phyloP scores from a whole-genome alignment of 163 green algal genomes.

The Scenedesmus sp. region DNA sequence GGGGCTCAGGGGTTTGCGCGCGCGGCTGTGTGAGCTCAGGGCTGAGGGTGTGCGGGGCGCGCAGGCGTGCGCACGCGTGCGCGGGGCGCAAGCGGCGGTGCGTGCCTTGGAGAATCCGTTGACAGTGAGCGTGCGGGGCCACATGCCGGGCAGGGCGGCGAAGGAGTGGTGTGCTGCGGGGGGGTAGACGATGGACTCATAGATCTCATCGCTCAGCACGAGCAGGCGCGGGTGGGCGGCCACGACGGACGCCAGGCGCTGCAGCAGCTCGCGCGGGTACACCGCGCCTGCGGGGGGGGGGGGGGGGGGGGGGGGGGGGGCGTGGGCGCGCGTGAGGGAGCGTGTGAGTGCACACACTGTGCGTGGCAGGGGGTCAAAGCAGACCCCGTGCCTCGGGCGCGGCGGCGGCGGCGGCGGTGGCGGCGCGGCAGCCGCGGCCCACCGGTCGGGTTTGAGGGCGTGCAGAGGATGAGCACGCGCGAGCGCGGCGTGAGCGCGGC shows the following conservation, averaged over 20 bases:
- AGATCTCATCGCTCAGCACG: slow-evolving; percentile 98
- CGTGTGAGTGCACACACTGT: too few relatives aligned
- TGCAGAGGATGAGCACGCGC: slow-evolving; percentile 96
- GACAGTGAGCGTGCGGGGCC: slow-evolving; percentile 94
- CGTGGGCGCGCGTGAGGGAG: too few relatives aligned
- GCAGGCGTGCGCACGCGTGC: not conserved
- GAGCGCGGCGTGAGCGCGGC: slow-evolving; percentile 84
- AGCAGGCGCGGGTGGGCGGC: slow-evolving; percentile 88
- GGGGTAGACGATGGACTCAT: slow-evolving; percentile 97
- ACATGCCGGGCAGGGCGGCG: slow-evolving; percentile 88
- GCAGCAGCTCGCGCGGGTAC: slow-evolving; percentile 62
- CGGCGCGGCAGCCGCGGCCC: too few relatives aligned
- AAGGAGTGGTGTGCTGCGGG: slow-evolving; percentile 88
- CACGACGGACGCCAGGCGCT: slow-evolving; percentile 88
- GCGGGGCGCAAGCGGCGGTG: not conserved
- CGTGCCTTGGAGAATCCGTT: slow-evolving; percentile 96
- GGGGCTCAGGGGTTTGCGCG: too few relatives aligned
- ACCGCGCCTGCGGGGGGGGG: slow-evolving; percentile 42
- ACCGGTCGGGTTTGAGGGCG: slow-evolving; percentile 93
- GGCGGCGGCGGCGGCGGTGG: too few relatives aligned
- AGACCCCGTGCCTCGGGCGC: too few relatives aligned
- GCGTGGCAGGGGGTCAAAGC: too few relatives aligned
- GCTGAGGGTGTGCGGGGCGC: too few relatives aligned
- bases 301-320: too few relatives aligned
- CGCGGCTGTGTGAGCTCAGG: too few relatives aligned